Evolutionary conservation across 257 asterid species (phyloP).

Genomic region (Misopates orontium): DNA sequence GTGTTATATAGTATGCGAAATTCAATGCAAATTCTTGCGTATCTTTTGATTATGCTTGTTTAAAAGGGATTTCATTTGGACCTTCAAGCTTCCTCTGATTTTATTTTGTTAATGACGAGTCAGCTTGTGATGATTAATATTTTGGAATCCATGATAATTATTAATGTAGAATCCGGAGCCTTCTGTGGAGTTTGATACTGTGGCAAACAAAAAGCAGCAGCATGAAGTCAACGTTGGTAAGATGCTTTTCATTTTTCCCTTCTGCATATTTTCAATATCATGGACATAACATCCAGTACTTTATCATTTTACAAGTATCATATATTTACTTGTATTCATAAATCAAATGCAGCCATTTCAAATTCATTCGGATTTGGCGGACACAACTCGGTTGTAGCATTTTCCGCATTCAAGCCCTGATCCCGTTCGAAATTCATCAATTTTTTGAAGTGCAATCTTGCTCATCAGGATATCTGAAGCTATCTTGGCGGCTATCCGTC

Average conservation of each 20-base stretch:
- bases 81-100: not conserved
- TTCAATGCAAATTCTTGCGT: not conserved
- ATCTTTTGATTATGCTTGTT: slow-evolving; percentile 9
- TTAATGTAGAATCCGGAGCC: slow-evolving; percentile 78
- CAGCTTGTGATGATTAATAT: not conserved
- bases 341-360: slow-evolving; percentile 63
- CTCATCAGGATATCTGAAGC: too few species aligned
- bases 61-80: not conserved
- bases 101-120: not conserved
- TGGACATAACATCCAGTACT: too few species aligned
- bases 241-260: slow-evolving; percentile 21
- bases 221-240: slow-evolving; percentile 84
- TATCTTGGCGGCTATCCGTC: slow-evolving; percentile 8
- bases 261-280: not conserved
- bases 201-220: slow-evolving; percentile 74
- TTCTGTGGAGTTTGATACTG: slow-evolving; percentile 78
- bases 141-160: slow-evolving; percentile 7
- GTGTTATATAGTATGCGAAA: not conserved
- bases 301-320: not conserved
- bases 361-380: slow-evolving; percentile 87
- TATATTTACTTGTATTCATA: not conserved
- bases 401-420: slow-evolving; percentile 79
- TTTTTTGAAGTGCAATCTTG: too few species aligned
- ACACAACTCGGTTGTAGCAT: slow-evolving; percentile 74
- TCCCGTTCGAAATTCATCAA: slow-evolving; percentile 14